Conservation (phyloP, 1,284 basidiomycete genomes). For the Heterobasidion irregulare region DNA sequence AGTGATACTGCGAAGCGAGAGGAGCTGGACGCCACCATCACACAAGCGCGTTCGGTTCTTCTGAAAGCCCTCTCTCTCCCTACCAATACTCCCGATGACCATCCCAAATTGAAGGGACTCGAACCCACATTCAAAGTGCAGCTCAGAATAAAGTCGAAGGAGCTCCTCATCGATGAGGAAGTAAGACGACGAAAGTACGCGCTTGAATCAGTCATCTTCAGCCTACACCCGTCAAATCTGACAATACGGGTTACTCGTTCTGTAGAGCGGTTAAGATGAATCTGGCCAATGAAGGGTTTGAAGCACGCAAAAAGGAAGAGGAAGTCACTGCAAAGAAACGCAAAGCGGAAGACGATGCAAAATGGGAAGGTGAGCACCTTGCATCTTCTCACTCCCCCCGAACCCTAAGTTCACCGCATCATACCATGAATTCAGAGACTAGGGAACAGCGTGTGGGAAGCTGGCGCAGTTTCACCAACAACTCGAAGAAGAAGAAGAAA, state of each 20-base stretch:
- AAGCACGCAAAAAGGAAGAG: conserved; percentile 78
- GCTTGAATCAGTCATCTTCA: background rate
- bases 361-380: conserved; percentile 62
- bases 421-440: conserved; percentile 37
- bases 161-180: conserved; percentile 77
- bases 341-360: conserved; percentile 74
- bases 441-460: conserved; percentile 76
- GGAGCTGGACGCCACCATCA: conserved; percentile 70
- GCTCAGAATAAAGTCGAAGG: conserved; percentile 62
- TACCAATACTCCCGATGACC: conserved; percentile 42
- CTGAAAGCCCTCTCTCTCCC: conserved; percentile 58
- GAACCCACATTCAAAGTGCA: conserved; percentile 55
- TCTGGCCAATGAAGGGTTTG: conserved; percentile 76
- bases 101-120: conserved; percentile 45
- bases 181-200: conserved; percentile 68
- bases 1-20: conserved; percentile 67
- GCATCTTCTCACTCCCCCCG: background rate
- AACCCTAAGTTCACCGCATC: background rate
- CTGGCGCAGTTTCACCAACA: conserved; percentile 63
- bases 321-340: conserved; percentile 66
- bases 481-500: conserved; percentile 61
- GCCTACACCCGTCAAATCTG: background rate
- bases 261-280: conserved; percentile 77
- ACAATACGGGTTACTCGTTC: background rate
- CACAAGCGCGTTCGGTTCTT: conserved; percentile 54